A percentile compares a stretch with the other conserved stretches of the same genome.
Conservation (phyloP, 164 flowering plant genomes). For the Euptelea pleiosperma region DNA sequence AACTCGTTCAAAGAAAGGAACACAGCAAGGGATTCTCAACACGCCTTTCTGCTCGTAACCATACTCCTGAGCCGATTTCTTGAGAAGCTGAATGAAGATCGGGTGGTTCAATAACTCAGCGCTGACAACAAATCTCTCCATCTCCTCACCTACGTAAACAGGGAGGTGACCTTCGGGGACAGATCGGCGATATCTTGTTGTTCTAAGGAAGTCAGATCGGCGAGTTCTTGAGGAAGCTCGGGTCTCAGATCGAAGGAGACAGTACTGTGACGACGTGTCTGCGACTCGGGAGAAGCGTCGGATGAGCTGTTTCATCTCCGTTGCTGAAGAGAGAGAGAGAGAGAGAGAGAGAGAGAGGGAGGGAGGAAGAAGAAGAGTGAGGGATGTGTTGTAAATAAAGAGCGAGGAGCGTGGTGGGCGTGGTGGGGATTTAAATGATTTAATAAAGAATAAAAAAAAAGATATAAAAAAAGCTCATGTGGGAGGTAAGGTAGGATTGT, state of each 20-base stretch:
- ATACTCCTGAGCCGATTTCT: conserved; percentile 91
- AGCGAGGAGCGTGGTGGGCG: background rate
- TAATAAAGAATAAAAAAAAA: background rate
- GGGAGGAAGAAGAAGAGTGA: conserved; percentile 8
- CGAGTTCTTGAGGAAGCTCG: conserved; percentile 1
- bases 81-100: too few relatives aligned
- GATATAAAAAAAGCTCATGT: background rate
- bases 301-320: conserved; percentile 56
- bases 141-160: conserved; percentile 88
- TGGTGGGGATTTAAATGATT: background rate
- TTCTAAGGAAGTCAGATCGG: conserved; percentile 10
- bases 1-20: conserved; percentile 60
- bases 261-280: conserved; percentile 57
- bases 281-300: conserved; percentile 65
- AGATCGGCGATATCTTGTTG: conserved; percentile 4
- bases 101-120: too few relatives aligned
- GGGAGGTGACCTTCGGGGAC: conserved; percentile 82
- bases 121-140: conserved; percentile 78
- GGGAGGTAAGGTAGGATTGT: conserved; percentile 3
- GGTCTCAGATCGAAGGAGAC: conserved; percentile 42
- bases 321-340: too few relatives aligned
- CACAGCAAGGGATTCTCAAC: conserved; percentile 72
- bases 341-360: too few relatives aligned
- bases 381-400: too few relatives aligned
- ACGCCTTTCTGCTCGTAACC: conserved; percentile 88